These are phyloP conservation scores for Fraxinus albicans DNA, from an alignment of 305 asterid species.

Conservation along the genomic window DNA sequence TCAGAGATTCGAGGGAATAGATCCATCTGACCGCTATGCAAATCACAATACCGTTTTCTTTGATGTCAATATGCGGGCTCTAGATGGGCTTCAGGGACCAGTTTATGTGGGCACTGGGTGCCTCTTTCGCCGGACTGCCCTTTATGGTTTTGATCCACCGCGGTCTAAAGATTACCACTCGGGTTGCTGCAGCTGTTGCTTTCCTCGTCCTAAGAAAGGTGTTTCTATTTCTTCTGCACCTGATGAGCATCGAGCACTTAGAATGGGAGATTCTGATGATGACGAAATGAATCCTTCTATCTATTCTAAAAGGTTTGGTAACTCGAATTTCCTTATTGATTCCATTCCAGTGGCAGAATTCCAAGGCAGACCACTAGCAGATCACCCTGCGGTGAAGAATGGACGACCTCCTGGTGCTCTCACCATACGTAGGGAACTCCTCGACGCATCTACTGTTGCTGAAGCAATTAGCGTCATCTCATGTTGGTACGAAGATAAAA, in stretches of 20 bases:
- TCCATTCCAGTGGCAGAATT: not conserved
- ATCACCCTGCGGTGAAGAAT: not conserved
- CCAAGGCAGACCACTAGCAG: not conserved
- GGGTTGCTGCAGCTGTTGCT: not conserved
- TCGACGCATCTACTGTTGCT: not conserved
- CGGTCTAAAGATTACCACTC: not conserved
- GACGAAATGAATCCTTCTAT: not conserved
- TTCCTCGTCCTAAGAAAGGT: not conserved
- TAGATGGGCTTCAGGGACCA: not conserved
- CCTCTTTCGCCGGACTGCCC: not conserved
- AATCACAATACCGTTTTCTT: not conserved
- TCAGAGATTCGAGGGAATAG: not conserved
- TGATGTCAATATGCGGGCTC: constrained; percentile 1
- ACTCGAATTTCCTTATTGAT: not conserved
- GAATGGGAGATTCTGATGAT: not conserved
- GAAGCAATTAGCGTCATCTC: not conserved
- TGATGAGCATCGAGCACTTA: not conserved
- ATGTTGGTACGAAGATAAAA: not conserved
- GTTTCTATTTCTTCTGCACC: not conserved
- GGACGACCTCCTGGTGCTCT: not conserved
- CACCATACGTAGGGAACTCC: not conserved
- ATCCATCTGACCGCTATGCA: not conserved
- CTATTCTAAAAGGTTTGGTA: not conserved
- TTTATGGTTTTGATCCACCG: not conserved
- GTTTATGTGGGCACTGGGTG: not conserved